These are phyloP conservation scores for Ganoderma lucidum DNA, from an alignment of 1,284 basidiomycete species.

Conservation along the genomic window DNA sequence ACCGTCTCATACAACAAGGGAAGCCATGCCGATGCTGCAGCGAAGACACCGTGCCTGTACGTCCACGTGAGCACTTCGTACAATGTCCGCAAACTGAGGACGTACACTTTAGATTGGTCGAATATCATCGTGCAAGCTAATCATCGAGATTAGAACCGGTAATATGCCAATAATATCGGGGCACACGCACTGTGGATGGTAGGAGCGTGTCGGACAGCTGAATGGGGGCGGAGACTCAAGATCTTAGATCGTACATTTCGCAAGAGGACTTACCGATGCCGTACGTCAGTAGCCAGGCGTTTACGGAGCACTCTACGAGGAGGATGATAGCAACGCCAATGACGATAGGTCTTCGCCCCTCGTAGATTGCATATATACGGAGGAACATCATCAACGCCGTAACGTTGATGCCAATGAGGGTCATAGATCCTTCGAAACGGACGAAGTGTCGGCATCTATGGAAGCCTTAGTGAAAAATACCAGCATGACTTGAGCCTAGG, in stretches of 20 bases:
- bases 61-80: neutral
- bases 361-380: conserved; percentile 59
- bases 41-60: conserved; percentile 34
- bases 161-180: no score
- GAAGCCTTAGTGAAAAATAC: neutral
- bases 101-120: conserved; percentile 47
- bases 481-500: neutral
- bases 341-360: conserved; percentile 45
- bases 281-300: conserved; percentile 56
- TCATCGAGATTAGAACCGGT: no score
- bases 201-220: neutral
- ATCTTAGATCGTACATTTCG: neutral
- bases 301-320: conserved; percentile 50
- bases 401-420: conserved; percentile 55
- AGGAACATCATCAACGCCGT: conserved; percentile 66
- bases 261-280: conserved; percentile 27
- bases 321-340: conserved; percentile 47
- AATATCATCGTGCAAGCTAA: conserved; percentile 65
- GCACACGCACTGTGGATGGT: neutral
- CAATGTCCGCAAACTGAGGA: neutral
- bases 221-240: no score
- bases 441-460: conserved; percentile 56
- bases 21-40: conserved; percentile 62
- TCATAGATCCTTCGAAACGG: conserved; percentile 58
- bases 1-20: conserved; percentile 63